Base-by-base conservation (phyloP, 352 stramenopile species). In the Globisporangium sylvaticum region DNA sequence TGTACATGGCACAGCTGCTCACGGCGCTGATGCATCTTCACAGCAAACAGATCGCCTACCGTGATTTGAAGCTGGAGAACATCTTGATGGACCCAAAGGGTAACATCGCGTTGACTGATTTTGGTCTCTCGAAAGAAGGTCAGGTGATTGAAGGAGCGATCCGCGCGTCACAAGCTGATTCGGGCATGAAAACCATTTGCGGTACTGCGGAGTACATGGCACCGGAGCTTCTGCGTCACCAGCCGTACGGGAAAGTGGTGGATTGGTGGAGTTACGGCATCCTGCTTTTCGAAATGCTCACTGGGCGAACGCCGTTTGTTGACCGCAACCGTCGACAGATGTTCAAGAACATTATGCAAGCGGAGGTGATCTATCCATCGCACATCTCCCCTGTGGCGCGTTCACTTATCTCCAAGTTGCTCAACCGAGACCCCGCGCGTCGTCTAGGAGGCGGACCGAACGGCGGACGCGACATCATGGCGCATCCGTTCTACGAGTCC, bases 361-460 rank as follows among this genome's bases (percentile, higher is more conserved):
- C 84, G 0, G 88, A 96, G 46, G 86, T 95, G 29, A 94, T 94
- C 61, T 96, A 96, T 44, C 88, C 88, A 4, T 89, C 88, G 52
- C 89, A 96, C 75, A 94, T 96, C 68, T 92, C 85, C 0, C 78
- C 87, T 1, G 68, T 79, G 2, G 87, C 85, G 2, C 79, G 85
- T 9, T 92, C 83, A 39, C 59, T 94, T 20, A 96, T 96, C 70
- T 89, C 84, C 6, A 94, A 92, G 72, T 70, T 99, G 58, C 74
- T 99, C 42, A 95, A 97, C 59, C 98, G 98, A 65, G 90, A 99
- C 65, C 93, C 96, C 29, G 79, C 84, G 32, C 88, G 89, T 62
- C 87, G 97, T 55, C 85, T 99, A 24, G 97, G 97, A n/a, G 83
- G 84, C 1, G 89, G 89, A 0, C 83, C 87, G 6, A 92, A 91